phyloP scores from a whole-genome alignment of 176 grass and related monocot species.

The Phyllostachys edulis region DNA sequence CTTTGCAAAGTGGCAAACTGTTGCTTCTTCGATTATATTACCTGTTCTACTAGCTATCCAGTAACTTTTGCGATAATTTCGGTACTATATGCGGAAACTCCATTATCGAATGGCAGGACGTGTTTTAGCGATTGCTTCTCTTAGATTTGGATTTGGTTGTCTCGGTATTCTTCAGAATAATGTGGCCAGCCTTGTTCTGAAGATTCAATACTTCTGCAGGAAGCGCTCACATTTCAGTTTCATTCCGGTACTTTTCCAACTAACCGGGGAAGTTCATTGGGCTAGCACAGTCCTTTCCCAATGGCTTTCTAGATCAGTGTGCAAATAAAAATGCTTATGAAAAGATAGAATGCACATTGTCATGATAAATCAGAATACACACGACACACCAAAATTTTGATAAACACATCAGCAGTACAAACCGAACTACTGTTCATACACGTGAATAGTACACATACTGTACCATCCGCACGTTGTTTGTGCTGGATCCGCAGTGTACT shows the following conservation, averaged over 20 bases:
- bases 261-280: not conserved
- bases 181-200: not conserved
- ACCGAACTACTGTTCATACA: no score
- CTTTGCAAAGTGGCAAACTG: no score
- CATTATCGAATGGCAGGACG: not conserved
- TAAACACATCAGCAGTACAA: not conserved
- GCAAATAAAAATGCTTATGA: not conserved
- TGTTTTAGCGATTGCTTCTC: no score
- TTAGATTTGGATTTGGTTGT: not conserved
- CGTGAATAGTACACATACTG: no score
- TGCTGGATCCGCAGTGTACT: no score
- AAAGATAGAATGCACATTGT: not conserved
- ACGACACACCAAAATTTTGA: not conserved
- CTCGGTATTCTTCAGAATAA: not conserved
- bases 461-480: no score
- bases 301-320: not conserved
- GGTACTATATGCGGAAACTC: not conserved
- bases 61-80: not conserved
- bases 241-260: not conserved
- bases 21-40: not conserved
- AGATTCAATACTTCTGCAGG: not conserved
- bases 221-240: not conserved
- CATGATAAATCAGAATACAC: not conserved
- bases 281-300: not conserved
- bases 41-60: not conserved